Percentiles rank a stretch among this genome's conserved stretches.
These are phyloP conservation scores for Wickerhamiella cacticola DNA, from an alignment of 805 yeast species.

Conservation along the genomic window DNA sequence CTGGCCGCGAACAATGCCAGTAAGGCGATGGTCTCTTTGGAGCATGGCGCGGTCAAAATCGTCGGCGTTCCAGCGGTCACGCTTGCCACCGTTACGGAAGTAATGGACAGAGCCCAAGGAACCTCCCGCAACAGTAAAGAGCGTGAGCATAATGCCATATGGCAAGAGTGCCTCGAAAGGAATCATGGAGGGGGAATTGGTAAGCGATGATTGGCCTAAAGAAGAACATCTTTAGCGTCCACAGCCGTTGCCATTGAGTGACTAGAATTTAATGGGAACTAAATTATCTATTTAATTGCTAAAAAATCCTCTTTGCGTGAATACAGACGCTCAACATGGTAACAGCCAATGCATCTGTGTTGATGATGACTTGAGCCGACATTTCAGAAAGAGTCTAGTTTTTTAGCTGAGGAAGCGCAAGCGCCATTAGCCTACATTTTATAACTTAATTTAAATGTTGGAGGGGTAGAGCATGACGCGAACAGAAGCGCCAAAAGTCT, in stretches of 20 bases:
- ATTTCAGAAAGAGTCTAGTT: no score
- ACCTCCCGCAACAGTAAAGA: constrained; percentile 44
- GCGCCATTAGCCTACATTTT: constrained; percentile 11
- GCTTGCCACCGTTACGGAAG: constrained; percentile 39
- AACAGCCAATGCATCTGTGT: no score
- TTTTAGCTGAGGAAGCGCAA: constrained; percentile 2
- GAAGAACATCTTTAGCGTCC: not conserved
- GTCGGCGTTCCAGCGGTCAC: constrained; percentile 43
- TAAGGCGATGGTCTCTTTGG: constrained; percentile 64
- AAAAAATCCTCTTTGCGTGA: no score
- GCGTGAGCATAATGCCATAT: constrained; percentile 43
- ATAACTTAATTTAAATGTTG: constrained; percentile 57
- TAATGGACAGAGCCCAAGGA: constrained; percentile 35
- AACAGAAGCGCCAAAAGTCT: constrained; percentile 99
- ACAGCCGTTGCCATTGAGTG: no score
- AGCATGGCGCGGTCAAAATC: constrained; percentile 43
- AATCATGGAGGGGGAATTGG: constrained; percentile 34
- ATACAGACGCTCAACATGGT: no score
- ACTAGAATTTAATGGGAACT: no score
- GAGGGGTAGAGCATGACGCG: constrained; percentile 99
- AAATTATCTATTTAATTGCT: no score
- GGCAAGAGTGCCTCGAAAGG: constrained; percentile 61
- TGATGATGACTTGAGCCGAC: no score
- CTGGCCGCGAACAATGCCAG: constrained; percentile 65
- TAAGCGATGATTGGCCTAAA: constrained; percentile 9